These are phyloP conservation scores for Aspergillus flavus DNA, from an alignment of 2,329 filamentous ascomycete genomes.

Conservation along the genomic window DNA sequence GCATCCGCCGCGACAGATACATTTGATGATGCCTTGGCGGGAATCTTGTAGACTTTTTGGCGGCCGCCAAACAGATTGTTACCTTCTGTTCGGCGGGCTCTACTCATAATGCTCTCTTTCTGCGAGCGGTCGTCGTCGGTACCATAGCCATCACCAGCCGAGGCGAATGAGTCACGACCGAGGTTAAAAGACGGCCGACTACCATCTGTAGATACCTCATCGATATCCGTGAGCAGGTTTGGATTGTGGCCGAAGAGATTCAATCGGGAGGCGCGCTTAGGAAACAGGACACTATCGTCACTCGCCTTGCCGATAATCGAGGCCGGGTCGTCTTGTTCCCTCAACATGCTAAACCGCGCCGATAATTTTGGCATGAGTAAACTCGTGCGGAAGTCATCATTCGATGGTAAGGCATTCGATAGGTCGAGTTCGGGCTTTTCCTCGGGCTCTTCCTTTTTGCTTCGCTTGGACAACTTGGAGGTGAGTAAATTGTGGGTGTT, in stretches of 20 bases:
- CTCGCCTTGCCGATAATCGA: constrained; percentile 91
- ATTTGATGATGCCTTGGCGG: constrained; percentile 46
- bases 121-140: constrained; percentile 67
- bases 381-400: constrained; percentile 92
- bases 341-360: constrained; percentile 92
- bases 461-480: constrained; percentile 51
- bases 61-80: constrained; percentile 93
- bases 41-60: constrained; percentile 92
- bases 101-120: constrained; percentile 75
- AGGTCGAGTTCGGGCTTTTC: constrained; percentile 68
- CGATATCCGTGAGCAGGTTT: constrained; percentile 74
- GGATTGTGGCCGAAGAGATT: constrained; percentile 69
- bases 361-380: constrained; percentile 94
- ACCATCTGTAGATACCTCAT: constrained; percentile 78
- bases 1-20: constrained; percentile 34
- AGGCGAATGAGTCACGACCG: constrained; percentile 66
- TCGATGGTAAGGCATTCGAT: constrained; percentile 71
- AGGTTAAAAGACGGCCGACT: constrained; percentile 59
- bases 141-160: constrained; percentile 60
- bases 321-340: constrained; percentile 89
- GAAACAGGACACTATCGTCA: constrained; percentile 88
- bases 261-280: constrained; percentile 77
- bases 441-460: constrained; percentile 52
- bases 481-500: constrained; percentile 46
- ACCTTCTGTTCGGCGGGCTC: constrained; percentile 80